Base-by-base conservation (phyloP, 2,329 filamentous ascomycete genomes). In the Colletotrichum karsti region DNA sequence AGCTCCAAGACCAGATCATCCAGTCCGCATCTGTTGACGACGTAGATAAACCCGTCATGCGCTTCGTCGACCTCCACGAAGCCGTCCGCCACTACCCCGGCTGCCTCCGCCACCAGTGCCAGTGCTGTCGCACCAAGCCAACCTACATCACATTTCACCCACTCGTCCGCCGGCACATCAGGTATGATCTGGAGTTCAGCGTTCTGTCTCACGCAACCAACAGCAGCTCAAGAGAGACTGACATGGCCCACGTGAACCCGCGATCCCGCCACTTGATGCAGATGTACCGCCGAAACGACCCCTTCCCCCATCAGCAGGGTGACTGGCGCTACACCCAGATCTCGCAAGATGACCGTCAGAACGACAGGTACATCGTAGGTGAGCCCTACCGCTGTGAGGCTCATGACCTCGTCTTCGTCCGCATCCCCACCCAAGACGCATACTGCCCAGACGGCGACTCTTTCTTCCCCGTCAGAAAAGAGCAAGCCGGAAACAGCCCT, bases 61-160 rank as follows among this genome's bases (percentile, higher is more conserved):
- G 59, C n/a, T 64, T 67, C 5, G 51, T 67, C 7, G 15, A 33
- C 2, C 44, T 64, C n/a, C 60, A 39, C 24, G 33, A 67, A 3
- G 26, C 58, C 9, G 41, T 63, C 5, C 15, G 41, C 3, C 63
- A 61, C 9, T n/a, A 15, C 2, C 15, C 18, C 13, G 41, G 22
- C 24, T 55, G 46, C 26, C 13, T 13, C 4, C 39, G 15, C 10
- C 24, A 13, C 5, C 13, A 12, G 2, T 67, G 59, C 24, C 10
- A 33, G 1, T 63, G 51, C n/a, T 15, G 26, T 3, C 20, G 3
- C 8, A 8, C 4, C 3, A 33, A 39, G 9, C 46, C 62, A 6
- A 59, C 44, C 20, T 64, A 67, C 42, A 48, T 67, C 26, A 67
- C 42, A 10, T 58, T 67, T 22, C 54, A 62, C 22, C 64, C 64